Evolutionary conservation across 116 monocot genomes (phyloP).

Genomic region (Zostera marina): DNA sequence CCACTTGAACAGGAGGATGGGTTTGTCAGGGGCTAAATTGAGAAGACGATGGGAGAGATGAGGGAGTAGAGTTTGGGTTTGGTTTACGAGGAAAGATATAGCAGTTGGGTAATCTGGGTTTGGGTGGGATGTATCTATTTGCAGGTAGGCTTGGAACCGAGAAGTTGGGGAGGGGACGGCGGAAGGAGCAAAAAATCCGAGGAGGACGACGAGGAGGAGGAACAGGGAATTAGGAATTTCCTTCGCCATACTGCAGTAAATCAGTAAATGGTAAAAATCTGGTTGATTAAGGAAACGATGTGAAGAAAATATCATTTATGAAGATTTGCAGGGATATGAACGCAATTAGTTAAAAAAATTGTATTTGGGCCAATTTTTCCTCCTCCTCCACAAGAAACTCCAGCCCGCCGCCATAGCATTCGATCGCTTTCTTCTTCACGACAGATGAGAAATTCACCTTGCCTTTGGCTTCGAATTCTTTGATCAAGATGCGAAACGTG

Average conservation of each 20-base stretch:
- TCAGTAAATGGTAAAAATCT: too few relatives aligned
- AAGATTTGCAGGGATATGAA: not conserved
- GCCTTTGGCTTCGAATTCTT: slow-evolving; percentile 42
- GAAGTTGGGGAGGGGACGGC: slow-evolving; percentile 12
- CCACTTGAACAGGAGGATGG: slow-evolving; percentile 75
- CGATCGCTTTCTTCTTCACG: slow-evolving; percentile 47
- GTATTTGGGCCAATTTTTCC: slow-evolving; percentile 23
- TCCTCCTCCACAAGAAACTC: slow-evolving; percentile 50
- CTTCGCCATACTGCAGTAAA: too few relatives aligned
- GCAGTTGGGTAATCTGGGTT: slow-evolving; percentile 66
- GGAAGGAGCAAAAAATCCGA: not conserved
- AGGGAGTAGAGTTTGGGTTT: slow-evolving; percentile 10
- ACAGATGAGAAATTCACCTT: slow-evolving; percentile 23
- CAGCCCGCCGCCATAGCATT: slow-evolving; percentile 28
- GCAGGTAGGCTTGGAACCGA: slow-evolving; percentile 81
- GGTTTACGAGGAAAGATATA: slow-evolving; percentile 31
- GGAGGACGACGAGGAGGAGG: slow-evolving; percentile 3
- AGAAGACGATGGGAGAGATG: slow-evolving; percentile 17
- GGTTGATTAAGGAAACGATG: too few relatives aligned
- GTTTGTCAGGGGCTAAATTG: slow-evolving; percentile 53
- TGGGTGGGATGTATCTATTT: slow-evolving; percentile 79
- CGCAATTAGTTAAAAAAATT: too few relatives aligned
- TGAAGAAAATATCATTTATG: not conserved
- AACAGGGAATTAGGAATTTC: not conserved
- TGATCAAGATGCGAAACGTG: slow-evolving; percentile 52